A percentile compares a stretch with the other conserved stretches of the same genome.
These are phyloP conservation scores for Fraxinus americana DNA, from an alignment of 257 asterid species.

Conservation along the genomic window DNA sequence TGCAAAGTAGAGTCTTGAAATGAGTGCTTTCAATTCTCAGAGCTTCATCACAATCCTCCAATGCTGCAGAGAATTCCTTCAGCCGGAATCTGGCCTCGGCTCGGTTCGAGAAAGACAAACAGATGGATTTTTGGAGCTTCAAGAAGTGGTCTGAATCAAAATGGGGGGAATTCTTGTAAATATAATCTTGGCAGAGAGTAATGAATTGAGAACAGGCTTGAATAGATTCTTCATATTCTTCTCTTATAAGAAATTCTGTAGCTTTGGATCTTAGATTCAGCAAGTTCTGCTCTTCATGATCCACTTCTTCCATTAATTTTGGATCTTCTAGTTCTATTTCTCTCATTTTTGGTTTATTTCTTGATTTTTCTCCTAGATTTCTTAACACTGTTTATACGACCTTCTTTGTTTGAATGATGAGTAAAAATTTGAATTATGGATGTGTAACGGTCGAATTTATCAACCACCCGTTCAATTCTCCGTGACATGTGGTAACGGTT, in stretches of 20 bases:
- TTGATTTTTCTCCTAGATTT: neutral
- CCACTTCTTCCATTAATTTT: slow-evolving; percentile 33
- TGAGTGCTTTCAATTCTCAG: slow-evolving; percentile 59
- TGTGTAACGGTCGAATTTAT: slow-evolving; percentile 46
- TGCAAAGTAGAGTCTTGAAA: slow-evolving; percentile 75
- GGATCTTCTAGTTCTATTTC: slow-evolving; percentile 27
- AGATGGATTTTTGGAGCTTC: slow-evolving; percentile 57
- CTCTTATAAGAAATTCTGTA: slow-evolving; percentile 68
- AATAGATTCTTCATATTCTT: slow-evolving; percentile 62
- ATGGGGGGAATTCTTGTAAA: slow-evolving; percentile 32
- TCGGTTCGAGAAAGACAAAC: slow-evolving; percentile 65
- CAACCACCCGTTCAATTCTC: slow-evolving; percentile 9
- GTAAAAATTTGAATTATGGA: slow-evolving; percentile 31
- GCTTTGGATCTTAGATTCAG: slow-evolving; percentile 79
- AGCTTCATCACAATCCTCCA: slow-evolving; percentile 71
- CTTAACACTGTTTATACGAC: neutral
- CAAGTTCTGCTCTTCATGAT: slow-evolving; percentile 46
- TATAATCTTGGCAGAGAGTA: slow-evolving; percentile 44
- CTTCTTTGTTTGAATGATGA: neutral
- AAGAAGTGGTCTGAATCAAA: slow-evolving; percentile 29
- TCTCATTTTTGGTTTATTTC: slow-evolving; percentile 24
- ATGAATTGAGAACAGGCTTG: slow-evolving; percentile 60
- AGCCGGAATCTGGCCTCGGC: slow-evolving; percentile 70
- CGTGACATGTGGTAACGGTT: slow-evolving; percentile 31
- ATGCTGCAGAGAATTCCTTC: slow-evolving; percentile 44